phyloP scores from a whole-genome alignment of 1,139 yeast species.

The Insectozyma bohioensis region DNA sequence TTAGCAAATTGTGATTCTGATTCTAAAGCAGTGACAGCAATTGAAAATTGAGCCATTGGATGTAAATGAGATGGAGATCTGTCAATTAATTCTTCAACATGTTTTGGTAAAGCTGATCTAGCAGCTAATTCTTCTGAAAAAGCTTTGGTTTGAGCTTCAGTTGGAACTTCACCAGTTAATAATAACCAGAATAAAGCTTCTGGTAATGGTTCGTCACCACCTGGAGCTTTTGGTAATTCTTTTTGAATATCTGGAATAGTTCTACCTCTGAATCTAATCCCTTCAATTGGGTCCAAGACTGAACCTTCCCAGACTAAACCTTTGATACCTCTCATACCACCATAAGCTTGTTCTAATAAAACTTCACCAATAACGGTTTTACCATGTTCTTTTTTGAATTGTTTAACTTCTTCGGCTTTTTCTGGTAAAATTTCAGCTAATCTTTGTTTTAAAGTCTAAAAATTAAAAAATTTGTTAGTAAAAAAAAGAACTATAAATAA shows the following conservation, averaged over 20 bases:
- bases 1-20: slow-evolving; percentile 87
- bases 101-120: slow-evolving; percentile 81
- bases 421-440: slow-evolving; percentile 91
- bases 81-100: slow-evolving; percentile 80
- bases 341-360: slow-evolving; percentile 93
- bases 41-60: slow-evolving; percentile 97
- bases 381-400: slow-evolving; percentile 86
- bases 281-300: slow-evolving; percentile 96
- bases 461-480: slow-evolving; percentile 17
- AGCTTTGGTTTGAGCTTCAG: slow-evolving; percentile 70
- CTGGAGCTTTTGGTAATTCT: slow-evolving; percentile 90
- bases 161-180: slow-evolving; percentile 87
- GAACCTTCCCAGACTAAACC: slow-evolving; percentile 99
- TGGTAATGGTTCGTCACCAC: slow-evolving; percentile 82
- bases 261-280: slow-evolving; percentile 97
- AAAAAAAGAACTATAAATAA: background rate
- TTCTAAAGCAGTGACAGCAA: slow-evolving; percentile 90
- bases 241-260: slow-evolving; percentile 95
- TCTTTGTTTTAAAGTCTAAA: slow-evolving; percentile 76
- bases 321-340: slow-evolving; percentile 99
- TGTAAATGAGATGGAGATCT: slow-evolving; percentile 83
- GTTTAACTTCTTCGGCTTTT: slow-evolving; percentile 88
- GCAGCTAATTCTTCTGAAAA: slow-evolving; percentile 83
- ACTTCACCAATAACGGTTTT: slow-evolving; percentile 92
- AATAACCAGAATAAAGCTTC: slow-evolving; percentile 93